Evolutionary conservation across 2,329 filamentous ascomycete genomes (phyloP).

Genomic region (Nemania sp.): DNA sequence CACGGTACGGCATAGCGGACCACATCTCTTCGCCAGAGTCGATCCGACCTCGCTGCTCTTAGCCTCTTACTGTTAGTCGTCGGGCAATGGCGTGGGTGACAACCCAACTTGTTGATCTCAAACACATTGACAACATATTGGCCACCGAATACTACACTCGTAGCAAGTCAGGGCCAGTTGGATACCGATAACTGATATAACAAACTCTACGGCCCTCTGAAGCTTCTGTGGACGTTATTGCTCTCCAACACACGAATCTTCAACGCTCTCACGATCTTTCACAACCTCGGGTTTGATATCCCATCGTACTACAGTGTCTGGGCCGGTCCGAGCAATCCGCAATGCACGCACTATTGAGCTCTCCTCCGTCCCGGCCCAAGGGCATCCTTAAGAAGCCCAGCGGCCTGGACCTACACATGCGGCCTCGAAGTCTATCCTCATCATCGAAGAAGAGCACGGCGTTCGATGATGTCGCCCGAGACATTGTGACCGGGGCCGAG

Average conservation of each 20-base stretch:
- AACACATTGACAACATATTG: slow-evolving; percentile 14
- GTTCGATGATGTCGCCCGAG: slow-evolving; percentile 31
- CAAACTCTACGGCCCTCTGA: slow-evolving; percentile 5
- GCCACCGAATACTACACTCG: slow-evolving; percentile 11
- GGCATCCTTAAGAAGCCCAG: slow-evolving; percentile 33
- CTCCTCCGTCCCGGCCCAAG: slow-evolving; percentile 26
- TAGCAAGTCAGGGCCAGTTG: background rate
- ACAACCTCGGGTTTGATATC: background rate
- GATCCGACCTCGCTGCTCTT: slow-evolving; percentile 25
- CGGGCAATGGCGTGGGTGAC: slow-evolving; percentile 22
- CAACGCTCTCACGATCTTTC: background rate
- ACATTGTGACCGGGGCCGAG: slow-evolving; percentile 31
- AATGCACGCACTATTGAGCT: slow-evolving; percentile 26
- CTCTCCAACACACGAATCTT: background rate
- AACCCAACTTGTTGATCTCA: slow-evolving; percentile 23
- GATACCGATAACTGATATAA: slow-evolving; percentile 12
- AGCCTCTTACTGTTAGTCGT: slow-evolving; percentile 5
- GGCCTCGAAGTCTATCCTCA: slow-evolving; percentile 26
- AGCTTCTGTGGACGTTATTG: slow-evolving; percentile 1
- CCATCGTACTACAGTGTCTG: background rate
- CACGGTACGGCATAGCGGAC: slow-evolving; percentile 27
- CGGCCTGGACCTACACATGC: slow-evolving; percentile 23
- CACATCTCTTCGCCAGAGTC: slow-evolving; percentile 14
- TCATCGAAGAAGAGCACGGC: slow-evolving; percentile 30
- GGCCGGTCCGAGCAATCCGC: slow-evolving; percentile 1